phyloP scores from a whole-genome alignment of 805 yeast genomes.

The Scheffersomyces stipitis region DNA sequence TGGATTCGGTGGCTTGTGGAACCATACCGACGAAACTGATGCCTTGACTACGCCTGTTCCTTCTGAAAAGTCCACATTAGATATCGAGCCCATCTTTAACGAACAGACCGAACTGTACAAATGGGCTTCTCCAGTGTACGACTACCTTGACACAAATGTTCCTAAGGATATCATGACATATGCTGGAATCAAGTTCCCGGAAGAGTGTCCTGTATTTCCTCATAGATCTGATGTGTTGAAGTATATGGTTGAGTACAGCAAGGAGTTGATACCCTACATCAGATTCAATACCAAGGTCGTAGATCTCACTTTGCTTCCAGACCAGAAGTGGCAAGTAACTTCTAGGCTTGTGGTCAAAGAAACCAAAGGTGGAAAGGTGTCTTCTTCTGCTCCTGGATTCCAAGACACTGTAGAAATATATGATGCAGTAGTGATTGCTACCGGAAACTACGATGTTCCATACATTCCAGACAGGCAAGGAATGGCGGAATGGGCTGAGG shows the following conservation, averaged over 20 bases:
- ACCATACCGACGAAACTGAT: slow-evolving; percentile 43
- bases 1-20: slow-evolving; percentile 82
- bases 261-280: slow-evolving; percentile 42
- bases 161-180: slow-evolving; percentile 67
- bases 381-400: slow-evolving; percentile 4
- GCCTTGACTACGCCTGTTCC: slow-evolving; percentile 19
- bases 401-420: slow-evolving; percentile 18
- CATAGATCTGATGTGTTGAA: slow-evolving; percentile 56
- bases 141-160: slow-evolving; percentile 68
- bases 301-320: slow-evolving; percentile 26
- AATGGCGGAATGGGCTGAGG: slow-evolving; percentile 25
- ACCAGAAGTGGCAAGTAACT: slow-evolving; percentile 43
- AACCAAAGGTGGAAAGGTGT: slow-evolving; percentile 28
- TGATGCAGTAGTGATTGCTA: slow-evolving; percentile 42
- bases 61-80: slow-evolving; percentile 18
- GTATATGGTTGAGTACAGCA: slow-evolving; percentile 59
- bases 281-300: slow-evolving; percentile 49
- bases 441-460: slow-evolving; percentile 39
- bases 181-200: slow-evolving; percentile 50
- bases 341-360: slow-evolving; percentile 28
- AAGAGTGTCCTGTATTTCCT: slow-evolving; percentile 53
- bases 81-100: slow-evolving; percentile 9
- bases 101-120: slow-evolving; percentile 13
- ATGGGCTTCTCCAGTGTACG: slow-evolving; percentile 54
- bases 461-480: slow-evolving; percentile 35